Percentiles rank a stretch among this genome's conserved stretches.
Evolutionary conservation across 2,329 filamentous ascomycete genomes (phyloP).

Genomic region (Pleurostoma richardsiae): DNA sequence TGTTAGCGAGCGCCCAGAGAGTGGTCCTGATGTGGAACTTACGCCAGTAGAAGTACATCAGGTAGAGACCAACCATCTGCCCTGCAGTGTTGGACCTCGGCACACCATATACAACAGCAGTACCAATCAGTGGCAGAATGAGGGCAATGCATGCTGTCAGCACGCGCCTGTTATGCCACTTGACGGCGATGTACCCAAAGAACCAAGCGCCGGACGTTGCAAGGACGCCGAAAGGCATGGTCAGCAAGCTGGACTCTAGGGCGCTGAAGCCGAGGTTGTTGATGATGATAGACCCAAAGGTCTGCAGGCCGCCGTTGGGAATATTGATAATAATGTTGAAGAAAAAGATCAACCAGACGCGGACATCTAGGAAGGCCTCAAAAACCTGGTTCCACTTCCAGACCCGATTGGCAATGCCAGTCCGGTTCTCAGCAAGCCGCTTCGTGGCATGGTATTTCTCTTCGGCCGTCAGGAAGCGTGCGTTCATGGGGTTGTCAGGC

Average conservation of each 20-base stretch:
- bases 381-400: constrained; percentile 22
- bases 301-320: constrained; percentile 20
- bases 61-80: constrained; percentile 6
- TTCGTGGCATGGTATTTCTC: constrained; percentile 21
- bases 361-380: constrained; percentile 17
- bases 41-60: constrained; percentile 10
- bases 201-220: constrained; percentile 7
- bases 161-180: constrained; percentile 2
- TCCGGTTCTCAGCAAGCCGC: constrained; percentile 28
- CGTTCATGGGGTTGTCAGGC: constrained; percentile 29
- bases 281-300: constrained; percentile 9
- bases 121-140: constrained; percentile 5
- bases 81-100: constrained; percentile 5
- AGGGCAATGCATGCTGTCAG: constrained; percentile 4
- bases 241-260: constrained; percentile 6
- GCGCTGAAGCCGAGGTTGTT: constrained; percentile 5
- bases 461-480: constrained; percentile 21
- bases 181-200: constrained; percentile 6
- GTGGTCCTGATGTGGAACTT: neutral
- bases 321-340: constrained; percentile 21
- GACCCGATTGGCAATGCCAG: constrained; percentile 22
- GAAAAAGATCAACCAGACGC: constrained; percentile 19
- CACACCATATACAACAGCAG: constrained; percentile 5
- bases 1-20: neutral
- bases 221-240: constrained; percentile 7